These are phyloP conservation scores for Cladobotryum mycophilum DNA, from an alignment of 2,329 filamentous ascomycete species.

Conservation along the genomic window DNA sequence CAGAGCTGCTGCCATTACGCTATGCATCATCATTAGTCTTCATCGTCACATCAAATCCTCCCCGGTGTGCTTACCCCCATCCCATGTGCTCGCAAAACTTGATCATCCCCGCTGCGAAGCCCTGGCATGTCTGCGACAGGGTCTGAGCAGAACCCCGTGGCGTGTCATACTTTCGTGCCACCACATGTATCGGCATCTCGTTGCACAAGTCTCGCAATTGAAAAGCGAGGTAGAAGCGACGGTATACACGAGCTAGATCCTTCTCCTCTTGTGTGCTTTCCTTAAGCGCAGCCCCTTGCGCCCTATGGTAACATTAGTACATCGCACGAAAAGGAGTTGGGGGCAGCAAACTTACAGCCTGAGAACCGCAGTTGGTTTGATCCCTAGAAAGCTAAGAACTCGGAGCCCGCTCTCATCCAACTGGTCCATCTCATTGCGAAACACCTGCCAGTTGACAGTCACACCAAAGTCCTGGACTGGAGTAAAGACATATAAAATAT, in stretches of 20 bases:
- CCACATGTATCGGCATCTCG: slow-evolving; percentile 63
- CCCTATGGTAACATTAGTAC: slow-evolving; percentile 37
- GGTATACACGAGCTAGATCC: slow-evolving; percentile 57
- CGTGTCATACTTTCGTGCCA: slow-evolving; percentile 64
- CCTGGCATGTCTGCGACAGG: slow-evolving; percentile 67
- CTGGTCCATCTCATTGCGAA: slow-evolving; percentile 62
- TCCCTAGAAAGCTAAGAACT: slow-evolving; percentile 60
- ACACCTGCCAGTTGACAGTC: slow-evolving; percentile 64
- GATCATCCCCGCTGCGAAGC: slow-evolving; percentile 72
- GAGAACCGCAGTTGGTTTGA: slow-evolving; percentile 62
- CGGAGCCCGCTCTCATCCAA: slow-evolving; percentile 67
- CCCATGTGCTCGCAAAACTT: slow-evolving; percentile 74
- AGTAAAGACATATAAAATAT: slow-evolving; percentile 71
- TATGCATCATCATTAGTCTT: slow-evolving; percentile 27
- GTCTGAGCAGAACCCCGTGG: slow-evolving; percentile 66
- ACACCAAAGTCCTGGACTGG: slow-evolving; percentile 55
- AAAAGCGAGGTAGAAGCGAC: slow-evolving; percentile 67
- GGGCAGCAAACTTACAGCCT: slow-evolving; percentile 46
- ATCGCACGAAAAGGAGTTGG: neutral
- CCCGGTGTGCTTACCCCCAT: slow-evolving; percentile 47
- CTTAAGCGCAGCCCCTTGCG: slow-evolving; percentile 58
- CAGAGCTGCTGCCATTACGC: slow-evolving; percentile 62
- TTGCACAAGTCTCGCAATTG: slow-evolving; percentile 76
- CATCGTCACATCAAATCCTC: neutral
- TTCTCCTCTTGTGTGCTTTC: slow-evolving; percentile 56